phyloP scores from a whole-genome alignment of 306 rosid species.

The Notholithocarpus densiflorus region DNA sequence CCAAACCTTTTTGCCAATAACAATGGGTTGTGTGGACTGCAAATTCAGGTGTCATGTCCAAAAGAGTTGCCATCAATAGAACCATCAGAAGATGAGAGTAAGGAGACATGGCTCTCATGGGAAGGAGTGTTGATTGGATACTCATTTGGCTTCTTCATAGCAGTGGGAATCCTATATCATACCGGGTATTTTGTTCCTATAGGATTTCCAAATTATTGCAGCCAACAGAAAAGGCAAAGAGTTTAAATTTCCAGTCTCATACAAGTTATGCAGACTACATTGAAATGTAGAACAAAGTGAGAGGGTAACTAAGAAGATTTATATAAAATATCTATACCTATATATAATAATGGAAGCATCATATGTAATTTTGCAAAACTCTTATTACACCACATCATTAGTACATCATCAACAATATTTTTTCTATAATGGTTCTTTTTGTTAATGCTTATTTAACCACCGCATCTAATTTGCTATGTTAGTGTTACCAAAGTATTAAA shows the following conservation, averaged over 20 bases:
- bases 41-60: constrained; percentile 16
- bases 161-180: constrained; percentile 8
- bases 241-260: not conserved
- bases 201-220: not conserved
- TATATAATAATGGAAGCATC: too few species aligned
- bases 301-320: too few species aligned
- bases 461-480: too few species aligned
- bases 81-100: not conserved
- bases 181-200: not conserved
- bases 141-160: constrained; percentile 10
- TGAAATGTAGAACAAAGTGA: too few species aligned
- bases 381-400: too few species aligned
- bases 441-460: too few species aligned
- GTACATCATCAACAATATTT: too few species aligned
- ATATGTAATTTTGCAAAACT: too few species aligned
- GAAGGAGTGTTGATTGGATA: constrained; percentile 26
- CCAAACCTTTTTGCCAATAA: constrained; percentile 27
- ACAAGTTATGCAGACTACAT: not conserved
- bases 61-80: constrained; percentile 6
- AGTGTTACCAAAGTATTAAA: too few species aligned
- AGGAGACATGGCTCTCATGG: constrained; percentile 18
- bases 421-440: too few species aligned
- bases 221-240: not conserved
- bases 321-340: too few species aligned
- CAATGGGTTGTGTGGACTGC: constrained; percentile 27